Conservation (phyloP, 2,329 filamentous ascomycete genomes). For the Fusarium falciforme region DNA sequence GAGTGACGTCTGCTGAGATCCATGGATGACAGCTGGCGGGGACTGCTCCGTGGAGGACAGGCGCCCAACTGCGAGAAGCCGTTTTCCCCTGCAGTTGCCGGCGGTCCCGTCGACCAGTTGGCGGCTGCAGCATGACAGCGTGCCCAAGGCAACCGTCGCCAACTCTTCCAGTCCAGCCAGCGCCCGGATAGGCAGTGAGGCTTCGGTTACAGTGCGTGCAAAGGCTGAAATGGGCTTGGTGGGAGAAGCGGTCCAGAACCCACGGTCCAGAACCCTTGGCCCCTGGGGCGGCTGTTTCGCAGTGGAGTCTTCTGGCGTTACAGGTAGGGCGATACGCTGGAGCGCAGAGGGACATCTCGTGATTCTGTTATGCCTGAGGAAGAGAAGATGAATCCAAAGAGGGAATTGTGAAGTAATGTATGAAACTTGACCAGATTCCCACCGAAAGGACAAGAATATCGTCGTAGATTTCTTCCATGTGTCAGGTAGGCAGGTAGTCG, state of each 20-base stretch:
- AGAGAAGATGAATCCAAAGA: neutral
- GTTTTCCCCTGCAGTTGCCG: neutral
- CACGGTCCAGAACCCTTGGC: neutral
- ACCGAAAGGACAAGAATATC: neutral
- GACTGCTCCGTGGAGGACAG: neutral
- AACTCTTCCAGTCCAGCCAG: neutral
- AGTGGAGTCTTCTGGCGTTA: constrained; percentile 14
- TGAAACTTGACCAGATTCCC: neutral
- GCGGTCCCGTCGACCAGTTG: constrained; percentile 13
- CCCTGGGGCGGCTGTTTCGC: constrained; percentile 14
- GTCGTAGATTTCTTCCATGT: neutral
- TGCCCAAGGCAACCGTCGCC: constrained; percentile 5
- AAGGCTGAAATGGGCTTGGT: constrained; percentile 10
- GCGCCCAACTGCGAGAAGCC: neutral
- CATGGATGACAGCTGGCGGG: neutral
- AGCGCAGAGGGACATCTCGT: constrained; percentile 10
- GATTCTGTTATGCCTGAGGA: neutral
- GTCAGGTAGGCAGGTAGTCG: neutral
- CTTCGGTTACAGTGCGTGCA: constrained; percentile 17
- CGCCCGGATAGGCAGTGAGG: neutral
- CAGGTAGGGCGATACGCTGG: constrained; percentile 8
- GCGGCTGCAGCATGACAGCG: constrained; percentile 7
- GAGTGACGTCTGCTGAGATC: neutral
- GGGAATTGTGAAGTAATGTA: neutral
- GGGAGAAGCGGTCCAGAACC: neutral